phyloP scores from a whole-genome alignment of 768 basidiomycete species.

The Trametes elegans region DNA sequence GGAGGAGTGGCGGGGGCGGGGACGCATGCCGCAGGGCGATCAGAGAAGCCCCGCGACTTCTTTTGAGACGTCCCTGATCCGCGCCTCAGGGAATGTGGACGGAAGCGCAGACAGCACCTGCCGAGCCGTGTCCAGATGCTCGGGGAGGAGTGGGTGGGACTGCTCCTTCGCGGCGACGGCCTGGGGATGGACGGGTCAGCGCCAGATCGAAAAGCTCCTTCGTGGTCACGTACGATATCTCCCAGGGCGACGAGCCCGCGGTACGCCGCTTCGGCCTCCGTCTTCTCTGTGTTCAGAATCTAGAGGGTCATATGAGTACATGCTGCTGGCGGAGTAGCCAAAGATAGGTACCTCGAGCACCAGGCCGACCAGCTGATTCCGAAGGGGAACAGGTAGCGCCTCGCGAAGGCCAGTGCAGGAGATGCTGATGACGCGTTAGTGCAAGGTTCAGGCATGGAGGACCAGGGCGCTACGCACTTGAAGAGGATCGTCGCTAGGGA shows the following conservation, averaged over 20 bases:
- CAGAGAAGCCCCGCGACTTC: slow-evolving; percentile 18
- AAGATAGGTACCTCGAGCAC: slow-evolving; percentile 43
- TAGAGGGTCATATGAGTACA: slow-evolving; percentile 23
- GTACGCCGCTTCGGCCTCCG: slow-evolving; percentile 69
- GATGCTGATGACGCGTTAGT: slow-evolving; percentile 41
- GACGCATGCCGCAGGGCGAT: too few species aligned
- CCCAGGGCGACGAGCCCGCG: slow-evolving; percentile 72
- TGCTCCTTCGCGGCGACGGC: slow-evolving; percentile 45
- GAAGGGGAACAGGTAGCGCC: slow-evolving; percentile 35
- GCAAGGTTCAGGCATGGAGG: neutral
- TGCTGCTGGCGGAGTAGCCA: neutral
- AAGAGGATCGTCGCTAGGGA: slow-evolving; percentile 81
- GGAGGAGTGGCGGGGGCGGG: neutral
- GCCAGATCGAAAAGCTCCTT: neutral
- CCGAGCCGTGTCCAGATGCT: slow-evolving; percentile 41
- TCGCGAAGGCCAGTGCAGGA: slow-evolving; percentile 56
- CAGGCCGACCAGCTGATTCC: slow-evolving; percentile 4
- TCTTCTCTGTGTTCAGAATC: slow-evolving; percentile 46
- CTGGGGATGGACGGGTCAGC: slow-evolving; percentile 32
- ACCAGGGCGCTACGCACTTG: slow-evolving; percentile 58
- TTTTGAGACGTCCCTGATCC: slow-evolving; percentile 41
- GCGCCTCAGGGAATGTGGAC: slow-evolving; percentile 54
- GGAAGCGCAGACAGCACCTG: slow-evolving; percentile 40
- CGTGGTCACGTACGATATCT: slow-evolving; percentile 50
- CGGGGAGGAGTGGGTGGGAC: slow-evolving; percentile 34